Conservation (phyloP, 2,329 filamentous ascomycete genomes). For the Sclerotiophoma versabilis region DNA sequence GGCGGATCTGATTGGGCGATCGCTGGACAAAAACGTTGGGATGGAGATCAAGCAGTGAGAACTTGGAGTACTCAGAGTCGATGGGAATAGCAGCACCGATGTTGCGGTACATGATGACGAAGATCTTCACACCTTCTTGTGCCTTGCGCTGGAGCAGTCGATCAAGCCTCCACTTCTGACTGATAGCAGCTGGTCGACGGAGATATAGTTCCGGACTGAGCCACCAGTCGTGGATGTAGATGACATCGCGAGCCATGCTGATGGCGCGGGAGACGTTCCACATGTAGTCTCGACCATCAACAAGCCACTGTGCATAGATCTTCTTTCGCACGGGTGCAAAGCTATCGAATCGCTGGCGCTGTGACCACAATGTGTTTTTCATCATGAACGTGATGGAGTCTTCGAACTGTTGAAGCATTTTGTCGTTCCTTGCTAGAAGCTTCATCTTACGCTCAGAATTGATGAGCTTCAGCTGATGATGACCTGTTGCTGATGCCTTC, state of each 20-base stretch:
- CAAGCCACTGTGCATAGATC: slow-evolving; percentile 94
- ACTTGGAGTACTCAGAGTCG: slow-evolving; percentile 98
- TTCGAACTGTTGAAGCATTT: slow-evolving; percentile 89
- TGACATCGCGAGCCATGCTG: slow-evolving; percentile 95
- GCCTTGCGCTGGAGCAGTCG: slow-evolving; percentile 92
- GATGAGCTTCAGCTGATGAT: slow-evolving; percentile 85
- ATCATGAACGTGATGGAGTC: slow-evolving; percentile 91
- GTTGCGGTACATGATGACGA: slow-evolving; percentile 97
- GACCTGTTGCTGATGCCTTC: slow-evolving; percentile 69
- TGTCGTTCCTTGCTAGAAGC: slow-evolving; percentile 87
- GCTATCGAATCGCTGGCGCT: slow-evolving; percentile 85
- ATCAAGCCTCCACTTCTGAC: slow-evolving; percentile 96
- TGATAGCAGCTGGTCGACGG: slow-evolving; percentile 90
- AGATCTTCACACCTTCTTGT: slow-evolving; percentile 93
- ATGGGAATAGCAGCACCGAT: slow-evolving; percentile 97
- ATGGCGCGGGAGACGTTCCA: slow-evolving; percentile 98
- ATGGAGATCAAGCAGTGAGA: slow-evolving; percentile 91
- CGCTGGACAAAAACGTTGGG: slow-evolving; percentile 96
- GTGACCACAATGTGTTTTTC: slow-evolving; percentile 80
- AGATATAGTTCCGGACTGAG: slow-evolving; percentile 95
- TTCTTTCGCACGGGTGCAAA: slow-evolving; percentile 88
- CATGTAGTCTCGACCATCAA: slow-evolving; percentile 98
- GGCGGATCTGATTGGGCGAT: slow-evolving; percentile 96
- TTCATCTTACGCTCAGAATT: slow-evolving; percentile 94
- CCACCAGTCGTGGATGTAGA: slow-evolving; percentile 99